Evolutionary conservation across 2,329 filamentous ascomycete species (phyloP), one percentile per base, ranked within the genome.

Genomic region (Didymella exigua): DNA sequence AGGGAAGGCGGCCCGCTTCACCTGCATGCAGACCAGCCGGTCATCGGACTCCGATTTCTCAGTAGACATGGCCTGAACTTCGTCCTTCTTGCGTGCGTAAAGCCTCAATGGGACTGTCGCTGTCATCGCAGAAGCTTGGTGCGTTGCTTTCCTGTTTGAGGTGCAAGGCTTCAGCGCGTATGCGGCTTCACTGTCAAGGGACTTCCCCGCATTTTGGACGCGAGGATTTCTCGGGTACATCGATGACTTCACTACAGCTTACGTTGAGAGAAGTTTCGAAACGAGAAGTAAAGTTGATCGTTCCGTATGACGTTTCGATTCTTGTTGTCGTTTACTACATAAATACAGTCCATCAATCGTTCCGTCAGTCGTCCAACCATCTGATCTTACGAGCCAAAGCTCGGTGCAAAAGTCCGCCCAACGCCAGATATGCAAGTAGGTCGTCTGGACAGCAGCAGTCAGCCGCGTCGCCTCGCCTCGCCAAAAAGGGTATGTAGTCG

Each of bases 401-500:
- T 34, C 34, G 24, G 43, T 43, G 23, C 33, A 52, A 33, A 53
- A 37, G 19, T 42, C 49, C 49, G n/a, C 41, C 58, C 49, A 70
- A 73, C 69, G 69, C 69, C 70, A 59, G 54, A 53, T 60, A 72
- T 70, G 67, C 68, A 41, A 33, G 62, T 56, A 61, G 59, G 52
- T 62, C 60, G 54, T 61, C 56, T 56, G 50, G 55, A 65, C 65
- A 67, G 64, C 63, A 61, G 46, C 26, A 44, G n/a, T n/a, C n/a
- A 46, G 61, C 67, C 65, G 67, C 67, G 33, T 57, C 52, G 55
- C 59, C 54, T 57, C 52, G 55, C 59, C 54, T 62, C 58, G 61
- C 56, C 57, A 63, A 62, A 62, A 68, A 61, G 68, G 68, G 69
- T 72, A 71, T 71, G 68, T 66, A 66, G 63, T 60, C 56, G 58